Evolutionary conservation across 2,329 filamentous ascomycete species (phyloP).

Genomic region (Exophiala dermatitidis): DNA sequence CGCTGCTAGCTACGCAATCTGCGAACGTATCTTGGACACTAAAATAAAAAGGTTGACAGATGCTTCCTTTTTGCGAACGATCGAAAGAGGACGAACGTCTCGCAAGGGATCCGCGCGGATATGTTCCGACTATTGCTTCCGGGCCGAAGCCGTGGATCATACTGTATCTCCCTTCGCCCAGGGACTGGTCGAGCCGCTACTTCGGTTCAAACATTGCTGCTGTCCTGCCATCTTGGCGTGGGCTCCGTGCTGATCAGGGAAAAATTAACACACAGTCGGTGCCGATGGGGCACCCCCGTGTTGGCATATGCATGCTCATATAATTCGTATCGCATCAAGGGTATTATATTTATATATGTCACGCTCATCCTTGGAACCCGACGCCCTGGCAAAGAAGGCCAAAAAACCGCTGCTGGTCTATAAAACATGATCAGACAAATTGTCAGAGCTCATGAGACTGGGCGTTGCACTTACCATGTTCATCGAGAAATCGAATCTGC

Average conservation of each 20-base stretch:
- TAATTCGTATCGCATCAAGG: not conserved
- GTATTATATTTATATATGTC: slow-evolving; percentile 2
- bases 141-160: no score
- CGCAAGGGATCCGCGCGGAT: not conserved
- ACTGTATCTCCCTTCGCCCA: not conserved
- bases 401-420: slow-evolving; percentile 21
- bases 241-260: no score
- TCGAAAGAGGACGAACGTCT: not conserved
- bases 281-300: no score
- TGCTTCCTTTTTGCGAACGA: not conserved
- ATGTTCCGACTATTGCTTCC: no score
- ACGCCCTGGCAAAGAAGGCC: slow-evolving; percentile 19
- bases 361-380: slow-evolving; percentile 17
- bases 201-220: no score
- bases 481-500: slow-evolving; percentile 36
- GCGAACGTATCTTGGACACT: no score
- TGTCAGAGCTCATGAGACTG: not conserved
- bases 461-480: slow-evolving; percentile 29
- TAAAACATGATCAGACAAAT: not conserved
- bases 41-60: not conserved
- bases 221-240: no score
- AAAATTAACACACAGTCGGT: no score
- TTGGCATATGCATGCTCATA: slow-evolving; percentile 8
- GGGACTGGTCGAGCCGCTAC: no score
- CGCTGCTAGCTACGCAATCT: no score